Conservation (phyloP, 805 yeast species). For the Sporopachydermia quercuum region DNA sequence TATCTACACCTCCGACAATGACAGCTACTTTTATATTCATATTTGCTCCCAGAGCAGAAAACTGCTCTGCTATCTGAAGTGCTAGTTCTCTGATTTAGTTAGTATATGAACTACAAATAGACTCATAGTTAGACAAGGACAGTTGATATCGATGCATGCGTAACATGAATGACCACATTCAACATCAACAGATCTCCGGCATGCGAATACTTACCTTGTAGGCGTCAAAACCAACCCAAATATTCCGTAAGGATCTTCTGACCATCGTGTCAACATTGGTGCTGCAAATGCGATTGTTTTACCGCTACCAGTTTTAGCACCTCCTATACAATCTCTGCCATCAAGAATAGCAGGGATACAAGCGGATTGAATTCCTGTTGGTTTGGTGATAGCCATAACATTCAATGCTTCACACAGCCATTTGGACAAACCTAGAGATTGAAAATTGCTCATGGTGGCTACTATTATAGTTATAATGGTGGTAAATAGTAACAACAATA, state of each 20-base stretch:
- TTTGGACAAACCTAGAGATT: constrained; percentile 57
- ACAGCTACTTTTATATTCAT: constrained; percentile 77
- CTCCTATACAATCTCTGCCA: constrained; percentile 92
- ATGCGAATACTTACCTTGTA: constrained; percentile 12
- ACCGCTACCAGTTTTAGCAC: constrained; percentile 97
- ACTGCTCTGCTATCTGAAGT: constrained; percentile 92
- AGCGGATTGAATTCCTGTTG: constrained; percentile 76
- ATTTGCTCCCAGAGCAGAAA: constrained; percentile 78
- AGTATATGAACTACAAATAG: no score
- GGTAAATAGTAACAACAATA: no score
- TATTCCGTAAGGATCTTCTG: constrained; percentile 87
- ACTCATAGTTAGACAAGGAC: no score
- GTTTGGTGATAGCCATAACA: constrained; percentile 70
- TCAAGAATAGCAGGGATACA: constrained; percentile 77
- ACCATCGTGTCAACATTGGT: constrained; percentile 93
- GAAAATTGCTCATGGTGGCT: no score
- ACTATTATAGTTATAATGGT: no score
- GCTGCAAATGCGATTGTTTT: constrained; percentile 95
- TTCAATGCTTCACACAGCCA: constrained; percentile 76
- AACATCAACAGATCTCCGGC: neutral
- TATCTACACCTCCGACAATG: constrained; percentile 90
- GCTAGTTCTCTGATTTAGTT: constrained; percentile 85
- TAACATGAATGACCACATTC: no score
- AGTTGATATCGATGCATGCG: no score
- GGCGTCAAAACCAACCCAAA: constrained; percentile 86